Percentiles rank a stretch among this genome's conserved stretches.
These are phyloP conservation scores for Aspergillus japonicus DNA, from an alignment of 2,329 filamentous ascomycete species.

Conservation along the genomic window DNA sequence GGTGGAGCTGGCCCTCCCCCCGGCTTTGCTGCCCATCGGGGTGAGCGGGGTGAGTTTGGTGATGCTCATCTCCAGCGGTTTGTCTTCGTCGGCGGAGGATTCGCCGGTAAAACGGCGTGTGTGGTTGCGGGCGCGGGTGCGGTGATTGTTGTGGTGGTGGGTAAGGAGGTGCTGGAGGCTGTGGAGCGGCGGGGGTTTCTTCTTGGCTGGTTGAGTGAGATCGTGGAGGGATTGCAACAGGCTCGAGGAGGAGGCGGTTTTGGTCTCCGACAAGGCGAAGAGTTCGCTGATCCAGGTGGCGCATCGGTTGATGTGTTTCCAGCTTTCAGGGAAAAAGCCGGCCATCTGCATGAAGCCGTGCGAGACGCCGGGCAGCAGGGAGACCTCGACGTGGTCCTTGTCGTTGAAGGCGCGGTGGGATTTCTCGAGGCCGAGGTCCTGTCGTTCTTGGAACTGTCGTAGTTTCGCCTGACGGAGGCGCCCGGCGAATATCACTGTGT, in stretches of 20 bases:
- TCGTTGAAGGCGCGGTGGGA: slow-evolving; percentile 63
- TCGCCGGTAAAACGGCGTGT: slow-evolving; percentile 49
- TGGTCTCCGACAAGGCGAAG: slow-evolving; percentile 48
- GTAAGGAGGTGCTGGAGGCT: neutral
- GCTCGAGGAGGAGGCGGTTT: slow-evolving; percentile 18
- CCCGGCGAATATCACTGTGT: slow-evolving; percentile 94
- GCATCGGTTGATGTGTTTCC: slow-evolving; percentile 79
- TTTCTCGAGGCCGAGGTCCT: slow-evolving; percentile 57
- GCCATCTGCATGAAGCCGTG: slow-evolving; percentile 96
- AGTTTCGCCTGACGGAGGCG: slow-evolving; percentile 76
- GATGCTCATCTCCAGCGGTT: slow-evolving; percentile 77
- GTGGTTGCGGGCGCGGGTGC: slow-evolving; percentile 41
- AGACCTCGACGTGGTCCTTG: slow-evolving; percentile 75
- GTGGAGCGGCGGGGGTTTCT: slow-evolving; percentile 9
- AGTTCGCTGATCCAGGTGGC: slow-evolving; percentile 79
- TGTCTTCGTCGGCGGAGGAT: slow-evolving; percentile 77
- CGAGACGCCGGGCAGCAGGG: slow-evolving; percentile 80
- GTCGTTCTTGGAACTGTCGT: slow-evolving; percentile 54
- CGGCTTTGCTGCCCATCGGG: neutral
- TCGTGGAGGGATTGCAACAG: slow-evolving; percentile 14
- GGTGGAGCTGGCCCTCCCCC: too few species aligned
- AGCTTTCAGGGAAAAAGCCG: slow-evolving; percentile 80
- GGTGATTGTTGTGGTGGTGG: slow-evolving; percentile 10
- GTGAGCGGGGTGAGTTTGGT: slow-evolving; percentile 33
- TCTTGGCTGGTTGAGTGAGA: neutral